Evolutionary conservation across 495 filamentous ascomycete genomes (phyloP), one percentile per base, ranked within the genome.

Genomic region (Tuber microsphaerosporum): DNA sequence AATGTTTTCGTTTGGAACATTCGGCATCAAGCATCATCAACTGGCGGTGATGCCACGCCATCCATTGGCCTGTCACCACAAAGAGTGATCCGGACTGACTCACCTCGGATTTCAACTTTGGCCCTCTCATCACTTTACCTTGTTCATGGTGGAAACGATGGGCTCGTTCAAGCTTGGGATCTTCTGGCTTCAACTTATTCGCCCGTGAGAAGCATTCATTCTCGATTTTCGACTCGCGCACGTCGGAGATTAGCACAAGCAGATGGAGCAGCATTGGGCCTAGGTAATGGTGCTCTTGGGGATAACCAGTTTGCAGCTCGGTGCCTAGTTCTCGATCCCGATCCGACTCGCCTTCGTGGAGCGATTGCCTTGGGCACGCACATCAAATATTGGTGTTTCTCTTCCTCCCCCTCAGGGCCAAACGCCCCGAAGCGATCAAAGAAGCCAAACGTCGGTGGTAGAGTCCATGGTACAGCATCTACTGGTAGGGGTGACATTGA

Each of bases 161-260:
- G 95, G 16, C 88, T 98, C 12, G 94, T 98, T 12, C 95, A 98
- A 82, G 92, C 93, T 9, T 99, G 96, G 96, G 95, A 99, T 86
- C 93, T 92, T 34, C 85, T 99, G 39, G 93, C 91, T 2, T 98
- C 95, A 0, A 91, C 88, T 9, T 85, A 88, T 16, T 88, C 90
- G 39, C 93, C 94, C 0, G 88, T 98, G 76, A 90, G 94, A 34
- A 97, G 94, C 6, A 87, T 99, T 72, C 95, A 97, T 76, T 94
- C 93, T 0, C 90, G 92, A 16, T 95, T 97, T 80, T 92, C 92
- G 1, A 89, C 90, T 31, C 91, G 94, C 16, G 92, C 94, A 61
- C 89, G 92, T 71, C 90, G 92, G 74, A 88, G 90, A 2, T 85
- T 93, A 61, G 34, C 34, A 37, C 34, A 37, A 37, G 34, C 34